These are phyloP conservation scores for Lepidium sativum DNA, from an alignment of 345 rosid genomes.

Conservation along the genomic window DNA sequence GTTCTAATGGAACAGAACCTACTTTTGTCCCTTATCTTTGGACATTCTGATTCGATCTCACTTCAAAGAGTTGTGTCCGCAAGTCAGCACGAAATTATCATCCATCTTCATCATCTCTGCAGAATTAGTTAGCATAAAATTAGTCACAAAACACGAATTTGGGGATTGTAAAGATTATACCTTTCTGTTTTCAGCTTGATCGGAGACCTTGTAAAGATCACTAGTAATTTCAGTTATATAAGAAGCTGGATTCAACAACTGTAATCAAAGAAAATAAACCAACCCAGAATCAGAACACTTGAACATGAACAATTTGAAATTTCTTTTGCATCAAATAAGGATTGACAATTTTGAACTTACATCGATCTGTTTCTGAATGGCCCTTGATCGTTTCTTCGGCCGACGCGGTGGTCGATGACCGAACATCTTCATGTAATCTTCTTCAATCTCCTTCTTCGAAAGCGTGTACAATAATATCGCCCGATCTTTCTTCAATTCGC, in stretches of 20 bases:
- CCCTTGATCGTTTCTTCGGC: conserved; percentile 64
- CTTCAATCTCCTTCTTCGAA: conserved; percentile 63
- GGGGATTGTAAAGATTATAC: conserved; percentile 22
- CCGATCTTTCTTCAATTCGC: conserved; percentile 30
- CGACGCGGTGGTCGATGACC: conserved; percentile 52
- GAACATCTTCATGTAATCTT: conserved; percentile 43
- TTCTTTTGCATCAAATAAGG: neutral
- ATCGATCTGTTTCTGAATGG: conserved; percentile 58
- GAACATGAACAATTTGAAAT: neutral
- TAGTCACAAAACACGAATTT: neutral
- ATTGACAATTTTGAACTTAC: conserved; percentile 29
- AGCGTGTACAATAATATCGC: conserved; percentile 36
- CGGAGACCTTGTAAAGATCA: conserved; percentile 61
- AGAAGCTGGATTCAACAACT: conserved; percentile 58
- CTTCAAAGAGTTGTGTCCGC: neutral
- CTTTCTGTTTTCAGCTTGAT: conserved; percentile 41
- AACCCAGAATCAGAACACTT: neutral
- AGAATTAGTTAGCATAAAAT: neutral
- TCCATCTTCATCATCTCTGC: conserved; percentile 11
- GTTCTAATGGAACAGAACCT: neutral
- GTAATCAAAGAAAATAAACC: conserved; percentile 10
- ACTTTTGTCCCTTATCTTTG: neutral
- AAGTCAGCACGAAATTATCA: neutral
- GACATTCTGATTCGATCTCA: conserved; percentile 1
- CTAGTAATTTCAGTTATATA: conserved; percentile 59